Percentiles rank a stretch among this genome's conserved stretches.
Evolutionary conservation across 768 basidiomycete genomes (phyloP).

Genomic region (Suillus paluster): DNA sequence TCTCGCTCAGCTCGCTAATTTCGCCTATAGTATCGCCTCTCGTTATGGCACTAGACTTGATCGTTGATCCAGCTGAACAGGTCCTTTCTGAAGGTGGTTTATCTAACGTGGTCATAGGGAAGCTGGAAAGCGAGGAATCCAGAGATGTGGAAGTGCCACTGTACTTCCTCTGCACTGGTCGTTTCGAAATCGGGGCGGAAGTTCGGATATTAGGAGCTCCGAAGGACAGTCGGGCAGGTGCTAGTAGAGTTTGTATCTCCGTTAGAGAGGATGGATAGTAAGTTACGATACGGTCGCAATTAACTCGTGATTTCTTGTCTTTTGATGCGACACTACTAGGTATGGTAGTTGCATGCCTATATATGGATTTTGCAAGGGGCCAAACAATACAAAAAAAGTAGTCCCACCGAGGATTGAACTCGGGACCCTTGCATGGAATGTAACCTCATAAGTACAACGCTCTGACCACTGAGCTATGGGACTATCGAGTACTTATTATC

Average conservation of each 20-base stretch:
- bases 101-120: slow-evolving; percentile 64
- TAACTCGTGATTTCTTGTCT: slow-evolving; percentile 11
- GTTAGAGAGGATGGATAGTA: slow-evolving; percentile 15
- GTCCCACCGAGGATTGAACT: slow-evolving; percentile 67
- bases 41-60: slow-evolving; percentile 56
- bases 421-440: slow-evolving; percentile 61
- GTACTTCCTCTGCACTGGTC: slow-evolving; percentile 75
- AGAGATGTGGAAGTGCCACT: slow-evolving; percentile 57
- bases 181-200: slow-evolving; percentile 54
- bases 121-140: slow-evolving; percentile 58
- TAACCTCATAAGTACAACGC: slow-evolving; percentile 66
- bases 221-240: slow-evolving; percentile 25
- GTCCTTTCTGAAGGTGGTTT: slow-evolving; percentile 72
- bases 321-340: neutral
- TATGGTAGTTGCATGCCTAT: neutral
- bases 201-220: slow-evolving; percentile 30
- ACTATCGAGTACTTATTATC: slow-evolving; percentile 21
- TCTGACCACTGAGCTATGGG: slow-evolving; percentile 68
- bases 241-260: slow-evolving; percentile 20
- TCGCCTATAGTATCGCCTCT: slow-evolving; percentile 50
- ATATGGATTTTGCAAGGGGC: neutral
- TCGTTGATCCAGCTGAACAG: slow-evolving; percentile 63
- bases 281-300: slow-evolving; percentile 5
- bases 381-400: slow-evolving; percentile 39
- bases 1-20: slow-evolving; percentile 6